Conservation (phyloP, 2,329 filamentous ascomycete genomes). For the Cordyceps javanica region DNA sequence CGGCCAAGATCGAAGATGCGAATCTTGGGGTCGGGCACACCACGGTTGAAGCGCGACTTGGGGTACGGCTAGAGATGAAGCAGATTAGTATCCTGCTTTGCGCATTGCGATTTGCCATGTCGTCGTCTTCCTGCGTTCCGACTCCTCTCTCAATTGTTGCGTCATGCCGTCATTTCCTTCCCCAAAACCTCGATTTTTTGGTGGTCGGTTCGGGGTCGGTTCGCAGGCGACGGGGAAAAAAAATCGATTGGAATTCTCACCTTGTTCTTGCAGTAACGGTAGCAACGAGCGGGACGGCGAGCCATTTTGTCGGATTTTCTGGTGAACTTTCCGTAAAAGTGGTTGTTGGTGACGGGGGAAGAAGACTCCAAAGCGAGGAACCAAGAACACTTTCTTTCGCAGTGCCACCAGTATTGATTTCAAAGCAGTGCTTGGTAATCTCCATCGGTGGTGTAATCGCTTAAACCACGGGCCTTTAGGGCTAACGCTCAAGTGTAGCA, state of each 20-base stretch:
- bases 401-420: constrained; percentile 40
- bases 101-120: not conserved
- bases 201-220: constrained; percentile 8
- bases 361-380: constrained; percentile 21
- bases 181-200: not conserved
- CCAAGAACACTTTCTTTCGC: constrained; percentile 12
- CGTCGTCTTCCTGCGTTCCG: not conserved
- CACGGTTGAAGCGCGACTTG: constrained; percentile 99
- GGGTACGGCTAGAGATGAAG: constrained; percentile 70
- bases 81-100: constrained; percentile 10
- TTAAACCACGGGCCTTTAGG: constrained; percentile 36
- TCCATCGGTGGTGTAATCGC: constrained; percentile 25
- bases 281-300: constrained; percentile 98
- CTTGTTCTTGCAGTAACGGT: constrained; percentile 99
- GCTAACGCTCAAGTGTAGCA: constrained; percentile 19
- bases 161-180: not conserved
- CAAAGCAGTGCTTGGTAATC: constrained; percentile 41
- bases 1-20: constrained; percentile 98
- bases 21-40: constrained; percentile 81
- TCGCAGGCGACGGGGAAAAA: constrained; percentile 16
- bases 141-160: not conserved
- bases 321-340: constrained; percentile 28
- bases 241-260: constrained; percentile 46
- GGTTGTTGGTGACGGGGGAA: constrained; percentile 31
- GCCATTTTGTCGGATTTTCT: constrained; percentile 82